Base-by-base conservation (phyloP, 805 yeast genomes). In the Spathaspora sp. region DNA sequence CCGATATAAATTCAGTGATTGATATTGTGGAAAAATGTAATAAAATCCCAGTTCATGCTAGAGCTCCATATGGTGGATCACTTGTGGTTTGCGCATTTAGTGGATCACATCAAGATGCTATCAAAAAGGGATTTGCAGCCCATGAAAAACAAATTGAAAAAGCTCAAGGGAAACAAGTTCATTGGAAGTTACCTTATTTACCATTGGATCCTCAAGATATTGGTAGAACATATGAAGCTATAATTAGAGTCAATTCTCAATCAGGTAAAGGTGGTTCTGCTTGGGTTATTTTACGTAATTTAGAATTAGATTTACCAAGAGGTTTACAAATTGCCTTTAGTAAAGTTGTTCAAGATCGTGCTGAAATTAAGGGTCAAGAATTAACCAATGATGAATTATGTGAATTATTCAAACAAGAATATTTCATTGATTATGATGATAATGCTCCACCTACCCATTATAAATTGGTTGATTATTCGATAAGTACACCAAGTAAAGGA, bases 201-300 rank as follows among this genome's bases (percentile, higher is more conserved):
- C 96, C 96, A 28, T 76, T 89, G 62, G 96, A 88, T 64, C 96
- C 96, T 45, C 76, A 80, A 58, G 96, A 89, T 66, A 85, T 88
- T 60, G 96, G 96, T 48, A 81, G 94, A 67, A 86, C 86, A n/a
- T 89, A 89, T 71, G 96, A 89, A 69, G 94, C 96, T n/a, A 87
- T 89, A 51, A 88, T 88, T 60, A 82, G 96, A 64, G 94, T 88
- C 66, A 88, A 88, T 70, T 87, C 94, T 11, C 96, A 88, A 70
- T 81, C 89, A 23, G 96, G 96, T 55, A 88, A 88, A 70, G 96
- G 96, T 61, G 96, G 96, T 58, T 87, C 93, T 10, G 89, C 96
- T 5, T 88, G 96, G 94, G 85, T 89, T 57, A 86, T 88, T 62
- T 75, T 88, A 63, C 78, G 89, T 57, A 79, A 81, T 57, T 77